These are phyloP conservation scores for Taxillus chinensis DNA, from an alignment of 164 flowering plant genomes.

Conservation along the genomic window DNA sequence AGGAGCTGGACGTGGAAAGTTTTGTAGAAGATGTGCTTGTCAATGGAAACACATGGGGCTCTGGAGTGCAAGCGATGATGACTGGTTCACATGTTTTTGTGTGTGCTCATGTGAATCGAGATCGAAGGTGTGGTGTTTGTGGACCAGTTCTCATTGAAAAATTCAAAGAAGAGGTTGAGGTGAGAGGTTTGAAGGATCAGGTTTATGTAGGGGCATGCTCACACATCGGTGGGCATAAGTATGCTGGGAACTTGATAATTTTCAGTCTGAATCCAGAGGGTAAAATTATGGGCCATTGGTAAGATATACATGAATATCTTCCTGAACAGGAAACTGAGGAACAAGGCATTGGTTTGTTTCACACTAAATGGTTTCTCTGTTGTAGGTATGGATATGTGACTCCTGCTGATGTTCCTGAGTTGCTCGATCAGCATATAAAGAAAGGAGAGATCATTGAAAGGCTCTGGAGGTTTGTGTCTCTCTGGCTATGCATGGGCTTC, in stretches of 20 bases:
- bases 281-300: constrained; percentile 74
- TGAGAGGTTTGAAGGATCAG: constrained; percentile 42
- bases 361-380: background rate
- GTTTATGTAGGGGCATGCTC: constrained; percentile 75
- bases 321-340: no score
- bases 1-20: constrained; percentile 47
- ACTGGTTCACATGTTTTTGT: constrained; percentile 74
- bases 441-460: constrained; percentile 59
- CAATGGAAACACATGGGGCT: constrained; percentile 45
- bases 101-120: constrained; percentile 83
- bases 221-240: constrained; percentile 91
- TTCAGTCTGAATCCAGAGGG: constrained; percentile 54
- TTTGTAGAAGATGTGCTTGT: constrained; percentile 88
- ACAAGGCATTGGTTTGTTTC: background rate
- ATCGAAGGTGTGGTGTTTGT: constrained; percentile 90
- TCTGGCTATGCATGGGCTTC: background rate
- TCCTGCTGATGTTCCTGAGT: constrained; percentile 66
- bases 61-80: constrained; percentile 47
- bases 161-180: constrained; percentile 53
- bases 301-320: constrained; percentile 6
- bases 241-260: constrained; percentile 87
- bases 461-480: constrained; percentile 48
- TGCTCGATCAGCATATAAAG: constrained; percentile 74
- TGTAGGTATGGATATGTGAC: constrained; percentile 93
- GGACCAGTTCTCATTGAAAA: constrained; percentile 79